Evolutionary conservation across 2,329 filamentous ascomycete genomes (phyloP).

Genomic region (Alternaria sp.): DNA sequence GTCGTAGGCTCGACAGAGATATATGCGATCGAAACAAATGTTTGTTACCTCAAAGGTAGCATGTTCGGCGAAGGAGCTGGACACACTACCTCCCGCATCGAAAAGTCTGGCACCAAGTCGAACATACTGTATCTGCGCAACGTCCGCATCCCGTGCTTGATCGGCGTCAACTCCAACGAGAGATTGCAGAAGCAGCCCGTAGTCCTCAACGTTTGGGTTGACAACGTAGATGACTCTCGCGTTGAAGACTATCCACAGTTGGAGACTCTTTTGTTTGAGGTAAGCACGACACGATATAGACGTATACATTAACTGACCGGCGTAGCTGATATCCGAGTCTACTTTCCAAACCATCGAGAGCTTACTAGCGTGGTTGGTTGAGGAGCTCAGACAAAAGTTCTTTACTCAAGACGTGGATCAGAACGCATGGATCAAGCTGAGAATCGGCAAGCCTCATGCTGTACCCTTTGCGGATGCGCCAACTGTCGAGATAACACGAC

Average conservation of each 20-base stretch:
- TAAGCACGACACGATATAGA: constrained; percentile 48
- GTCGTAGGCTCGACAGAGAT: constrained; percentile 41
- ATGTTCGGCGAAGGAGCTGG: constrained; percentile 69
- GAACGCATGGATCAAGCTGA: constrained; percentile 65
- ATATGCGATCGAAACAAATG: constrained; percentile 59
- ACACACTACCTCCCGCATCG: constrained; percentile 51
- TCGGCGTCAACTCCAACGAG: constrained; percentile 78
- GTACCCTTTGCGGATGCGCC: constrained; percentile 77
- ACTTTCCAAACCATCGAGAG: constrained; percentile 60
- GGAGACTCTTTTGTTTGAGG: constrained; percentile 69
- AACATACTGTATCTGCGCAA: constrained; percentile 62
- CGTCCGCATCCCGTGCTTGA: constrained; percentile 70
- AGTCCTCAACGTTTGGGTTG: constrained; percentile 69
- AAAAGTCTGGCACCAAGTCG: constrained; percentile 28
- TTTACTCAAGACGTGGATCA: constrained; percentile 41
- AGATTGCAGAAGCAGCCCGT: constrained; percentile 70
- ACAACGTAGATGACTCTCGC: constrained; percentile 55
- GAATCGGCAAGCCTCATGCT: constrained; percentile 76
- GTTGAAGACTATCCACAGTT: constrained; percentile 64
- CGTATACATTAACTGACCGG: constrained; percentile 23
- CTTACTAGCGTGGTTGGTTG: constrained; percentile 51
- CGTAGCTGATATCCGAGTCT: constrained; percentile 54
- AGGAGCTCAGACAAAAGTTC: constrained; percentile 54
- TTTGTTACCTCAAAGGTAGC: constrained; percentile 73
- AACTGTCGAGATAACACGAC: constrained; percentile 65